Base-by-base conservation (phyloP, 2,329 filamentous ascomycete genomes). In the Pseudocercospora fijiensis region DNA sequence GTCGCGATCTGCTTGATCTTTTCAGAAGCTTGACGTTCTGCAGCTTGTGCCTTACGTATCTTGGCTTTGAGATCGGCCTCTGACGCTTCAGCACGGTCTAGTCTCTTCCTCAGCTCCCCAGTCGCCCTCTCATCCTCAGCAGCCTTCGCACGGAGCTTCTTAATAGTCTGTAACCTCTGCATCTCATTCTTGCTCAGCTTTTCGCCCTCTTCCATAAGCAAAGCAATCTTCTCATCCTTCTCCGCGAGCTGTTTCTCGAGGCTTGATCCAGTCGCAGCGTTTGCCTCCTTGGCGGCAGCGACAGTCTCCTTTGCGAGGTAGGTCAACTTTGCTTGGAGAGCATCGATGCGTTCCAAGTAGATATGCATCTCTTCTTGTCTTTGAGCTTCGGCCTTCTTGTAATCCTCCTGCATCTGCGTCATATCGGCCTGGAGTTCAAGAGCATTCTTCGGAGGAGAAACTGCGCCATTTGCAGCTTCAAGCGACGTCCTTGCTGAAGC, bases 141-240 rank as follows among this genome's bases (percentile, higher is more conserved):
- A 13, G 80, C 72, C 68, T 85, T 83, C 56, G 80, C 75, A 13
- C 85, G 82, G 63, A 98, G 78, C 73, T 91, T 93, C 77, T 95
- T 96, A 71, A 98, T 90, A 3, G 89, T 88, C 5, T 86, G 86
- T 65, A 94, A 84, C 67, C 96, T 88, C 73, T 92, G 92, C 76
- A 97, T 86, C 75, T 99, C 95, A 0, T 86, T 90, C 70, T 89
- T 90, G 1, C 92, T 93, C 8, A 98, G 83, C 69, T 90, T 92
- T 71, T 95, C 90, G 0, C 96, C 95, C 79, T 99, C 95, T 70
- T 96, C 89, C 83, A 99, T 90, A 11, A 99, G 81, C 53, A 93
- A 80, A 2, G 93, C 91, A 71, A 98, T 96, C 75, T 91, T 91
- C 71, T 94, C 88, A 71, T 98, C 93, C 74, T 92, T 96, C 72